Conservation (phyloP, 2,329 filamentous ascomycete species). For the Aspergillus viridinutans region DNA sequence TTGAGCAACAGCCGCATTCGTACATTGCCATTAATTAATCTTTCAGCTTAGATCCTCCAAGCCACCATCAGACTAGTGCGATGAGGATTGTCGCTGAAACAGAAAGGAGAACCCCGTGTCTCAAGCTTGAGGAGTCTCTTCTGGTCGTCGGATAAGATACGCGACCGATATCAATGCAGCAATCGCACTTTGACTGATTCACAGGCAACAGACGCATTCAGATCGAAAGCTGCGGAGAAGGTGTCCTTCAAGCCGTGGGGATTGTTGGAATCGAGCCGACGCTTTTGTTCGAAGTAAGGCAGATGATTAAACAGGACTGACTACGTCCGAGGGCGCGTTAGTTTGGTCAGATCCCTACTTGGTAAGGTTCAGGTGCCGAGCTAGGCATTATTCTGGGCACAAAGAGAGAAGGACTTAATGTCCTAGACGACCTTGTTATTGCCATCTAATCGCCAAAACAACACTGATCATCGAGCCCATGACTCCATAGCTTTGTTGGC, state of each 20-base stretch:
- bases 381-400: neutral
- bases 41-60: neutral
- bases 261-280: neutral
- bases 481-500: neutral
- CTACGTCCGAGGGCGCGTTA: neutral
- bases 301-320: neutral
- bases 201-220: neutral
- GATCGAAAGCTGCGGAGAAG: neutral
- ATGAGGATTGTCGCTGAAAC: constrained; percentile 1
- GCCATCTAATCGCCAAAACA: neutral
- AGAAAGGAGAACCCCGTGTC: constrained; percentile 8
- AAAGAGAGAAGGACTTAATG: neutral
- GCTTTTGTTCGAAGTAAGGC: neutral
- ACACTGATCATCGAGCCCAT: neutral
- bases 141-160: constrained; percentile 3
- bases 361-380: neutral
- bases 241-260: too few species aligned
- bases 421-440: neutral
- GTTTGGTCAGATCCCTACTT: neutral
- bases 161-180: constrained; percentile 2
- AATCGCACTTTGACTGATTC: neutral
- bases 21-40: too few species aligned
- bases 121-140: constrained; percentile 14
- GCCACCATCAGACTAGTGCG: neutral
- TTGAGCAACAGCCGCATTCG: too few species aligned